Base-by-base conservation (phyloP, 371 early-diverging fungal species). In the Circinella minor region DNA sequence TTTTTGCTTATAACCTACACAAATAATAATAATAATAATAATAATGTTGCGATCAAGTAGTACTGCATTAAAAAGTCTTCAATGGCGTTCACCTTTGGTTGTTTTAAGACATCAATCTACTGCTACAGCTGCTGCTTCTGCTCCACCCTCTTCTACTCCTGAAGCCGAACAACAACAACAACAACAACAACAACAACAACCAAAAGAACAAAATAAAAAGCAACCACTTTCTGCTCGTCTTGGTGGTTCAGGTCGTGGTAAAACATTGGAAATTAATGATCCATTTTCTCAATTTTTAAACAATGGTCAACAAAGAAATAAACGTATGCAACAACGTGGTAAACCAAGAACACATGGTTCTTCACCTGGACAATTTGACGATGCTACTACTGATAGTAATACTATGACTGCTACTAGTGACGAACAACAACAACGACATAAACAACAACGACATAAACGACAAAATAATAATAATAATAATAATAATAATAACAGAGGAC, bases 211-310 rank as follows among this genome's bases (percentile, higher is more conserved):
- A 18, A 9, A 43, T 1, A 6, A 43, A 43, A 11, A 43, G 37
- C 27, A 47, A 15, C 67, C 74, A 7, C 48, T 75, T 17, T 77
- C 82, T 36, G 66, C 68, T 37, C 79, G 83, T 63, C 63, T 82
- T 34, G 78, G 78, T 36, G 83, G 83, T 62, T 63, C 77, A 57
- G 83, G 83, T 49, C 79, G 83, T 72, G 83, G 83, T 55, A 75
- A 77, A 36, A 55, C 67, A 14, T 43, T 75, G n/a, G 49, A 59
- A 34, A 69, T 51, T 14, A n/a, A 64, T 43, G 83, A 82, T 77
- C 77, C 80, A 11, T 79, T 82, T 59, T 67, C 72, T 36, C 48
- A 72, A n/a, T 82, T 82, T 54, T 68, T 82, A 51, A 68, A 76
- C 34, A 65, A 71, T 46, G 69, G 68, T 10, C 61, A 72, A 61